Evolutionary conservation across 2,329 filamentous ascomycete species (phyloP), one percentile per base, ranked within the genome.

Genomic region (Penicillium polonicum): DNA sequence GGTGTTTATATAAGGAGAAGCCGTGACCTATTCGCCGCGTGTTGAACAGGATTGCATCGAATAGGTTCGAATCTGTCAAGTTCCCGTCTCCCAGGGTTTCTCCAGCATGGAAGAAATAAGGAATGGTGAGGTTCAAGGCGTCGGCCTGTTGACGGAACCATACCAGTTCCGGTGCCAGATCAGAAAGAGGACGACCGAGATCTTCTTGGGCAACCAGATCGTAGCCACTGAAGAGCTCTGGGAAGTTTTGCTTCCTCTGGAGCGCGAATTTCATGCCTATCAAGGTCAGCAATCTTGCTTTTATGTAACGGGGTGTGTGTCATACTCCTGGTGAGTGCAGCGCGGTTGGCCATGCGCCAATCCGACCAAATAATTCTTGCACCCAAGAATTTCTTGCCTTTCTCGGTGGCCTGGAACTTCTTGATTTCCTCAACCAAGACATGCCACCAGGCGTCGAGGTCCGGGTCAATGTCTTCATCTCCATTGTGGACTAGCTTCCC

Each of bases 81-180:
- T 86, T 87, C 35, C 91, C 91, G 60, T 89, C 86, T 23, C 91
- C 91, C 0, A 96, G 85, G n/a, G 87, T 91, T 75, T 96, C 92
- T 64, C 92, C 92, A 0, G 92, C 91, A 72, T 96, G 92, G 79
- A 97, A 93, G 80, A 94, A 96, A 78, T 96, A 95, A 1, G 92
- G 92, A 10, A 97, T 85, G 43, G 90, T 85, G 44, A 96, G 83
- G 5, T 84, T 85, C 66, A 90, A 86, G 68, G 88, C 80, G 0
- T 84, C 83, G 71, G 91, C 95, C 67, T 88, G 85, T 74, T 92
- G 91, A 61, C 87, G 86, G 82, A 97, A 96, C 90, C 90, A 96
- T 75, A 96, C 91, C 0, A 96, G 79, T 70, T 94, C 88, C 0
- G 92, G 91, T 0, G 92, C 82, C 5, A 94, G 76, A 63, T 93